These are phyloP conservation scores for Dryas octopetala DNA, from an alignment of 306 rosid genomes.

Conservation along the genomic window DNA sequence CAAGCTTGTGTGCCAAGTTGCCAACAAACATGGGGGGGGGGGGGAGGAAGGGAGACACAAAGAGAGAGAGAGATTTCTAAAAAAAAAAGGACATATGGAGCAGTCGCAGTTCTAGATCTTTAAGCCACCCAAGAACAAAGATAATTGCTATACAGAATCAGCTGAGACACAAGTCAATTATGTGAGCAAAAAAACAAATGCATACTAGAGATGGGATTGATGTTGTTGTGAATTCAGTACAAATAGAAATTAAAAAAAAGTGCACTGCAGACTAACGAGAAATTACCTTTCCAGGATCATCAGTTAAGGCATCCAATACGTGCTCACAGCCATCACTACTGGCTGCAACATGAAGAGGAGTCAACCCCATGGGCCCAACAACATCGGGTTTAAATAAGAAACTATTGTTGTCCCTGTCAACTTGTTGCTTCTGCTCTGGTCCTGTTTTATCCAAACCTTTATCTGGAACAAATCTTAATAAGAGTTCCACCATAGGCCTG, in stretches of 20 bases:
- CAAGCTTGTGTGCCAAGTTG: too few relatives aligned
- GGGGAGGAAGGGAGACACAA: too few relatives aligned
- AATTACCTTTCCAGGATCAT: slow-evolving; percentile 81
- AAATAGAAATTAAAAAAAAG: background rate
- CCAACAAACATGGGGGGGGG: too few relatives aligned
- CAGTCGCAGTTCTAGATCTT: too few relatives aligned
- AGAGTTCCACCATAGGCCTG: slow-evolving; percentile 66
- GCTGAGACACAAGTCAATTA: background rate
- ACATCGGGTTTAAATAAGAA: slow-evolving; percentile 70
- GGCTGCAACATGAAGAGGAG: slow-evolving; percentile 84
- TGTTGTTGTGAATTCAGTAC: background rate
- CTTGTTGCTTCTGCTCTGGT: slow-evolving; percentile 33
- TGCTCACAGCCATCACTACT: slow-evolving; percentile 63
- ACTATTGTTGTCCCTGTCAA: slow-evolving; percentile 23
- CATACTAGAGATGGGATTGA: background rate
- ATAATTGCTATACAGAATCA: background rate
- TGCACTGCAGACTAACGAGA: slow-evolving; percentile 4
- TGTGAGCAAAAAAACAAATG: background rate
- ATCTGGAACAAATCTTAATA: slow-evolving; percentile 54
- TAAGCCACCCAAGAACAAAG: too few relatives aligned
- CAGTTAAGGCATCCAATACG: slow-evolving; percentile 73
- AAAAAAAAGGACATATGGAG: too few relatives aligned
- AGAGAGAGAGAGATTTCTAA: too few relatives aligned
- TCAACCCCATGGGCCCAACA: slow-evolving; percentile 67
- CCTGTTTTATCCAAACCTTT: slow-evolving; percentile 31